A percentile compares a stretch with the other conserved stretches of the same genome.
Conservation (phyloP, 257 asterid genomes). For the Przewalskia tangutica region DNA sequence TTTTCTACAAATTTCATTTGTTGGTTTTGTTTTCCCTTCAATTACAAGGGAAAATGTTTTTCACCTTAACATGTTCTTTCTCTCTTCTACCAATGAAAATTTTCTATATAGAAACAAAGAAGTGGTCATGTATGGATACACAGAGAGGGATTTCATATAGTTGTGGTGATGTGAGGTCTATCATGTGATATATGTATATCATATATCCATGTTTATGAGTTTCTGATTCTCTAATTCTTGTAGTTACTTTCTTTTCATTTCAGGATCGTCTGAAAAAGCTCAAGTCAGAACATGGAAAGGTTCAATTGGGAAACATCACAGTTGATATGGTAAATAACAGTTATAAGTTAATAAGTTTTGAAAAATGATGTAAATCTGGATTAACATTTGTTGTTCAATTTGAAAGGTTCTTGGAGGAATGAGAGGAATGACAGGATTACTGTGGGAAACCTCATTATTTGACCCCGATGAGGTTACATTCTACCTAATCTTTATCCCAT, state of each 20-base stretch:
- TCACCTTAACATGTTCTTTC: not conserved
- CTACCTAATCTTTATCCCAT: not conserved
- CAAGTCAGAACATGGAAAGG: conserved; percentile 75
- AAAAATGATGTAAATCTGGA: not conserved
- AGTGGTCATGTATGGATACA: not conserved
- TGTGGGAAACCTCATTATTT: conserved; percentile 98
- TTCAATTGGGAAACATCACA: conserved; percentile 75
- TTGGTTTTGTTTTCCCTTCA: not conserved
- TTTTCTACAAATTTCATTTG: not conserved
- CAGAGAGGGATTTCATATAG: not conserved
- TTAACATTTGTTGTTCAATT: conserved; percentile 6
- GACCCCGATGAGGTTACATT: conserved; percentile 84
- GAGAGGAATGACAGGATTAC: conserved; percentile 99
- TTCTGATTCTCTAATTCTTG: not conserved
- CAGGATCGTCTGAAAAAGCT: conserved; percentile 76
- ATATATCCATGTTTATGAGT: not conserved
- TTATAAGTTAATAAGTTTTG: not conserved
- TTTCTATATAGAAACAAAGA: not conserved
- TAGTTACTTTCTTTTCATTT: not conserved
- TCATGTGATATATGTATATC: not conserved
- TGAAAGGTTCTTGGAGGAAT: conserved; percentile 93
- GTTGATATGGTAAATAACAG: conserved; percentile 63
- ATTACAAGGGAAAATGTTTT: not conserved
- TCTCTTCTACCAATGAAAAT: not conserved
- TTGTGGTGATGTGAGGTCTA: not conserved